These are phyloP conservation scores for Lachnellula occidentalis DNA, from an alignment of 2,329 filamentous ascomycete species.

Conservation along the genomic window DNA sequence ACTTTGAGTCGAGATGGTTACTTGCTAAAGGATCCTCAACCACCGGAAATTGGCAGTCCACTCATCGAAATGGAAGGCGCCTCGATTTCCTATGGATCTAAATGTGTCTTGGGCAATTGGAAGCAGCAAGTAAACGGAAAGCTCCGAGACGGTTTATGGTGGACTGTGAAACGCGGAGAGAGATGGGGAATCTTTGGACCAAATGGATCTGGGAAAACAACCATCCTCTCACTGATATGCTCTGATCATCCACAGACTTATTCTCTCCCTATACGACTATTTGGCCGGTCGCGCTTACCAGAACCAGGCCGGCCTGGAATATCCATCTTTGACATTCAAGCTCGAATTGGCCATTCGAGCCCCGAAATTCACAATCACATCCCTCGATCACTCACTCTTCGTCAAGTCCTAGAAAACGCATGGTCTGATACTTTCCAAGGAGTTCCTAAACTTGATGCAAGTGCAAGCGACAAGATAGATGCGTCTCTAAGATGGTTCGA, in stretches of 20 bases:
- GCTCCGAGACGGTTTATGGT: constrained; percentile 59
- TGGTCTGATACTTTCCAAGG: constrained; percentile 85
- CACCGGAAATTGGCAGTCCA: constrained; percentile 51
- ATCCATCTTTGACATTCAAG: constrained; percentile 88
- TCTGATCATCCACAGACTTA: constrained; percentile 97
- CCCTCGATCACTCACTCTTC: constrained; percentile 67
- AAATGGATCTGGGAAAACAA: constrained; percentile 95
- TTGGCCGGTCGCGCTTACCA: constrained; percentile 75
- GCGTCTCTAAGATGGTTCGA: constrained; percentile 72
- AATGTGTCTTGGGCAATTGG: constrained; percentile 78
- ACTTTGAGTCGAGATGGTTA: constrained; percentile 25
- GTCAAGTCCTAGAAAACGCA: constrained; percentile 73
- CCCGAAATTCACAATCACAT: constrained; percentile 94
- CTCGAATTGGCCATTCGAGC: constrained; percentile 84
- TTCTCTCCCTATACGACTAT: constrained; percentile 78
- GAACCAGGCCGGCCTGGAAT: constrained; percentile 62
- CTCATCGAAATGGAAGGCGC: constrained; percentile 86
- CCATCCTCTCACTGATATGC: constrained; percentile 82
- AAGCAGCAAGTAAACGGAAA: constrained; percentile 47
- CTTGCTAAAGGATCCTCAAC: constrained; percentile 10
- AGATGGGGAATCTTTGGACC: constrained; percentile 91
- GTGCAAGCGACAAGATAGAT: constrained; percentile 56
- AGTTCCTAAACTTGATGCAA: constrained; percentile 56
- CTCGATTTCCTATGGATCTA: constrained; percentile 72
- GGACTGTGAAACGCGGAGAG: constrained; percentile 77